phyloP scores from a whole-genome alignment of 2,329 filamentous ascomycete species.

The Neopestalotiopsis rosae region DNA sequence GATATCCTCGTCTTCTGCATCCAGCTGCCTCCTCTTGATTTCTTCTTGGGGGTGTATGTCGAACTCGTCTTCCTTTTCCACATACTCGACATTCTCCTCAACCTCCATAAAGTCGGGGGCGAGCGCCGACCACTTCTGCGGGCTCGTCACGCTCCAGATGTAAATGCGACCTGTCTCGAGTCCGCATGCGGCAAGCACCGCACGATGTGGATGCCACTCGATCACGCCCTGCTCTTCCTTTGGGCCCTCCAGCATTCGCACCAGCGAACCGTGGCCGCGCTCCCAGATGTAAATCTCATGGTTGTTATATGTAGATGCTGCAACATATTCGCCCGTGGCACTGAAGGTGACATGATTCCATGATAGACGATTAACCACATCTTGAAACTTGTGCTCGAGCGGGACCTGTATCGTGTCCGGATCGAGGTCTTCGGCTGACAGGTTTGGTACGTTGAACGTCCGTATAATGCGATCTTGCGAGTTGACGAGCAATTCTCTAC shows the following conservation, averaged over 20 bases:
- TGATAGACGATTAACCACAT: constrained; percentile 90
- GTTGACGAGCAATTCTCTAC: constrained; percentile 88
- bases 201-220: constrained; percentile 92
- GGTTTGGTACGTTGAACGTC: constrained; percentile 87
- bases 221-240: constrained; percentile 96
- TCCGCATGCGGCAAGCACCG: constrained; percentile 88
- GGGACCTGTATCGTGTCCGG: constrained; percentile 87
- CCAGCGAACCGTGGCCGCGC: constrained; percentile 87
- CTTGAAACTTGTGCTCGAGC: constrained; percentile 97
- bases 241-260: constrained; percentile 95
- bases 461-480: constrained; percentile 94
- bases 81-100: constrained; percentile 97
- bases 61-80: constrained; percentile 95
- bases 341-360: constrained; percentile 99
- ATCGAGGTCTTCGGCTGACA: constrained; percentile 71
- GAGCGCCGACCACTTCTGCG: constrained; percentile 95
- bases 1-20: constrained; percentile 91
- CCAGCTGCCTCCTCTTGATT: constrained; percentile 86
- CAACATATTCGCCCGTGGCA: constrained; percentile 92
- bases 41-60: constrained; percentile 97
- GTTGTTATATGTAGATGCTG: constrained; percentile 96
- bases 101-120: constrained; percentile 97
- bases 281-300: constrained; percentile 99
- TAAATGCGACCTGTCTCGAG: constrained; percentile 93
- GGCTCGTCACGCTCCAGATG: constrained; percentile 93